These are phyloP conservation scores for Heimioporus sp. DNA, from an alignment of 768 basidiomycete genomes.

Conservation along the genomic window DNA sequence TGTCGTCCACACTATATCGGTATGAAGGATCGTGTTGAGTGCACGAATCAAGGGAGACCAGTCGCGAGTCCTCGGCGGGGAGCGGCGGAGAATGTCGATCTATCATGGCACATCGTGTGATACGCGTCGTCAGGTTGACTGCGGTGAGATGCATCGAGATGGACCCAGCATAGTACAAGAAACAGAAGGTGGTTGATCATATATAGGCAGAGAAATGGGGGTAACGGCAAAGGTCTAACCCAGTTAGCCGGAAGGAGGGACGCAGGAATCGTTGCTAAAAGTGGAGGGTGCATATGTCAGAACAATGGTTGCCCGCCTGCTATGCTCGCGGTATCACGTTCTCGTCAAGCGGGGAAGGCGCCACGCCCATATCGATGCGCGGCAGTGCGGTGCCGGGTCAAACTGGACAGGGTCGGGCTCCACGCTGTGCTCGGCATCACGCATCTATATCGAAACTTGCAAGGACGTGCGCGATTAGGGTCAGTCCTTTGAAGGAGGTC, in stretches of 20 bases:
- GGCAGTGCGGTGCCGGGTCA: slow-evolving; percentile 12
- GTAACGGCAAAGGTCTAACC: slow-evolving; percentile 17
- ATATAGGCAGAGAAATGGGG: slow-evolving; percentile 21
- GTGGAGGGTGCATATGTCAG: slow-evolving; percentile 10
- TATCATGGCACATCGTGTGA: neutral
- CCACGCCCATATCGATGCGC: slow-evolving; percentile 12
- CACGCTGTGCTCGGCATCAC: no score
- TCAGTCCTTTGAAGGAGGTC: no score
- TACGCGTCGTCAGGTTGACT: slow-evolving; percentile 1
- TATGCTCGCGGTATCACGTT: neutral
- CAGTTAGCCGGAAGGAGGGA: slow-evolving; percentile 17
- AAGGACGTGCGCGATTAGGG: neutral
- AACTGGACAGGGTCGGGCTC: neutral
- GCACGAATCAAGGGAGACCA: slow-evolving; percentile 3
- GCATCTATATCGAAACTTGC: neutral
- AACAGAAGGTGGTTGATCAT: slow-evolving; percentile 9
- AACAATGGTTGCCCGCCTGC: neutral
- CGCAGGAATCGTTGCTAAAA: slow-evolving; percentile 10
- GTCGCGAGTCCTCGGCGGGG: slow-evolving; percentile 4
- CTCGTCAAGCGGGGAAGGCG: slow-evolving; percentile 5
- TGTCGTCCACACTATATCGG: slow-evolving; percentile 40
- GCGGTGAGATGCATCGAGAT: slow-evolving; percentile 17
- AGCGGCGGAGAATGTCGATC: neutral
- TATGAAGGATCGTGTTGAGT: slow-evolving; percentile 9
- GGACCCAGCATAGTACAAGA: slow-evolving; percentile 1